Evolutionary conservation across 176 grass and related monocot species (phyloP), one percentile per base, ranked within the genome.

Genomic region (Triticum monococcum): DNA sequence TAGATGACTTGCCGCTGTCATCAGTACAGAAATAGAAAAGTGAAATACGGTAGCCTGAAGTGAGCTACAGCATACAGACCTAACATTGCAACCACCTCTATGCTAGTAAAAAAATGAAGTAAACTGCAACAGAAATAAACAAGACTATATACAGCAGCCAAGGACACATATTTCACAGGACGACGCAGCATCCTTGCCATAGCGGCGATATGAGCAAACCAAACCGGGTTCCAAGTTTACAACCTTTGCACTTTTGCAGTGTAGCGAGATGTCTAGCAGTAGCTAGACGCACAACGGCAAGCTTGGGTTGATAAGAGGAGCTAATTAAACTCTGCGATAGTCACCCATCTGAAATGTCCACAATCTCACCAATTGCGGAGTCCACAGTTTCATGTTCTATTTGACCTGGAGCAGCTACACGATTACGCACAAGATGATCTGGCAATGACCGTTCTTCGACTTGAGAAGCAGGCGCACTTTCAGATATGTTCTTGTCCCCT

Each of bases 341-440:
- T 93, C 86, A 90, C 61, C 61, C 86, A 80, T 93, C 92, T 76
- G 79, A 86, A 62, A 93, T 91, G 68, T 88, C 79, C 1, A 93
- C 54, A 56, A 93, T 65, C 59, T 82, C 85, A 46, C 71, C 77
- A 74, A 87, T 30, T 45, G 81, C 71, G 24, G 88, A 92, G 77
- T 73, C 28, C 61, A 65, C 3, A 65, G 66, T 59, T 69, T 59
- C 71, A 68, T 52, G 65, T 16, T n/a, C 41, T 52, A 30, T 38
- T 50, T 85, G 59, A 79, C 83, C 63, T 46, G 68, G 78, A 77
- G 57, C 35, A 85, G 50, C 80, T 61, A 40, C 56, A n/a, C 31
- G 83, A 37, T 66, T 78, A 45, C 5, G 77, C 33, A 23, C 13
- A 25, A 18, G n/a, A 60, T 40, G 69, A 84, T 5, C 28, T 78